Evolutionary conservation across 2,329 filamentous ascomycete genomes (phyloP), one percentile per base, ranked within the genome.

Genomic region (Aplosporella prunicola): DNA sequence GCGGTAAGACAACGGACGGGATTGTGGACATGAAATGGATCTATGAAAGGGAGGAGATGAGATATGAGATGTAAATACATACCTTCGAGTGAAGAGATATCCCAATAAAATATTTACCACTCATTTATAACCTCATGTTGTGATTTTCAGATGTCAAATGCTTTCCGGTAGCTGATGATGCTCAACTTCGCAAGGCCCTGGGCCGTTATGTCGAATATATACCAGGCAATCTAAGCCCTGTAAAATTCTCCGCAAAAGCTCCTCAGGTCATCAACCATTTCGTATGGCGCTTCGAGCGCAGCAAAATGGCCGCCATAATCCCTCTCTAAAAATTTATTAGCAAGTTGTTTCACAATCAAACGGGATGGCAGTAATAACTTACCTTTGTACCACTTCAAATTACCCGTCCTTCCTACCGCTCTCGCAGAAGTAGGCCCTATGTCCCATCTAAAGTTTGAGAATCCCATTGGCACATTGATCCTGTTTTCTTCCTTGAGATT

Each of bases 371-470:
- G n/a, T n/a, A 24, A 8, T 24, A 24, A 24, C 44, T 35, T 40
- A 34, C 52, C 50, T 28, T 48, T 56, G 35, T 58, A 63, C 41
- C 53, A 61, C 16, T 57, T 55, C 41, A 62, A 32, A 43, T 61
- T 59, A 6, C 55, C 60, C 4, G 57, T 58, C 29, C 45, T 41
- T 36, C 53, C 55, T 24, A 56, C 57, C 1, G 51, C 55, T 5
- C 56, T 45, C 40, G 53, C 57, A 2, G 50, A 50, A 17, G 51
- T 57, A 1, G 60, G 60, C 24, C 51, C 56, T 2, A 57, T 57
- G 41, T 63, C 59, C 32, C 46, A 62, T 14, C 48, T 55, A 35
- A 60, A 61, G 20, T 51, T 57, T 9, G 53, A 59, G 31, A 60
- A 60, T 1, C 58, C 60, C 35, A 62, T 51, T 5, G 59, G 60